Evolutionary conservation across 306 rosid genomes (phyloP), one percentile per base, ranked within the genome.

Genomic region (Quercus agrifolia): DNA sequence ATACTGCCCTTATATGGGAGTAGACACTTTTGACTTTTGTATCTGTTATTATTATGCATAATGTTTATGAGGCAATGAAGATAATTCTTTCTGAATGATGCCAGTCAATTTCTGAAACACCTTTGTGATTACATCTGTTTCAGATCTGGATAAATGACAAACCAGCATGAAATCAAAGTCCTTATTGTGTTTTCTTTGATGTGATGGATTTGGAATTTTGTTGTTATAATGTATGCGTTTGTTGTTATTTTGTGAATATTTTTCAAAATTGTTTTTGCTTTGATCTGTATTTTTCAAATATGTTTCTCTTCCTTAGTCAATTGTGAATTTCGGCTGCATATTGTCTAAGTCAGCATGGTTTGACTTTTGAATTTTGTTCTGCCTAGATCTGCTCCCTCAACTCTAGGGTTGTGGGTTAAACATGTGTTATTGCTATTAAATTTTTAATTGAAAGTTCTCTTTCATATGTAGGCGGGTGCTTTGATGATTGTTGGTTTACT

Each of bases 401-500:
- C 18, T 28, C 41, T 17, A 7, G 12, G 21, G 23, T 13, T 19
- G 25, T 67, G 13, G 25, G 49, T 18, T 33, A 67, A 67, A 12
- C 46, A 67, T 31, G 17, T 28, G 41, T 27, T 12, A 25, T 59
- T 59, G 12, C 54, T 49, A 49, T 49, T 12, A 58, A 21, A 10
- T 13, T 61, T 61, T 21, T 21, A 12, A 63, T 12, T 28, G 41
- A 63, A 63, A 63, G 15, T 14, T 5, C 78, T 62, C 27, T 77
- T 70, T 77, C 77, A 25, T 78, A 49, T 80, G 59, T 73, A 95
- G 99, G 99, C 99, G 71, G 94, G 95, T 75, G 94, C 97, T 70
- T 68, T 95, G 88, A 92, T 95, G 97, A 90, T 95, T 77, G 80
- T 92, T 84, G 94, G 95, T 75, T 77, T 92, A 82, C 91, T 95